Percentiles rank a stretch among this genome's conserved stretches.
Conservation (phyloP, 768 basidiomycete genomes). For the Polyporus arcularius region DNA sequence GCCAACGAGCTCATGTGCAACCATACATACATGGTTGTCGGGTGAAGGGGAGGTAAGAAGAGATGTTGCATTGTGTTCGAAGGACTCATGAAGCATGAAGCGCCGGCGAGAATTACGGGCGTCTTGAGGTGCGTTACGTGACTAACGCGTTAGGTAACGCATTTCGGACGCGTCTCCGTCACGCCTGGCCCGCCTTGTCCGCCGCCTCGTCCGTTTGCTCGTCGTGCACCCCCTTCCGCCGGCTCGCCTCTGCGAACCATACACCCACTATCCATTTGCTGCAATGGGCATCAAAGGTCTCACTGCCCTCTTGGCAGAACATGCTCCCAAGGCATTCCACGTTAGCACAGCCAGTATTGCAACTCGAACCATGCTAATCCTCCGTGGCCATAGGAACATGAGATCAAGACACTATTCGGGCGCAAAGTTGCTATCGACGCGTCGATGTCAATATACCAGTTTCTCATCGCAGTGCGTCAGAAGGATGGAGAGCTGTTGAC, state of each 20-base stretch:
- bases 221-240: neutral
- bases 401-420: slow-evolving; percentile 96
- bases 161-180: neutral
- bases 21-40: too few species aligned
- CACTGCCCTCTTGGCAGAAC: slow-evolving; percentile 83
- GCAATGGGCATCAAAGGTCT: slow-evolving; percentile 95
- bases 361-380: neutral
- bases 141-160: slow-evolving; percentile 20
- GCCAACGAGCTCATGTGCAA: too few species aligned
- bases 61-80: too few species aligned
- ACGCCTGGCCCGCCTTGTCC: neutral
- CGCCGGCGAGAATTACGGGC: neutral
- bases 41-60: too few species aligned
- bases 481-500: slow-evolving; percentile 95
- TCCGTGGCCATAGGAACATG: slow-evolving; percentile 61
- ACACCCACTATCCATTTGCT: too few species aligned
- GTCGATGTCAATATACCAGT: slow-evolving; percentile 96
- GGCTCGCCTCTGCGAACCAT: too few species aligned
- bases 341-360: slow-evolving; percentile 22
- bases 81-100: too few species aligned
- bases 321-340: slow-evolving; percentile 83
- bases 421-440: slow-evolving; percentile 99
- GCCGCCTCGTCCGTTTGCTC: too few species aligned
- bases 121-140: neutral
- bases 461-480: slow-evolving; percentile 96